Evolutionary conservation across 129 eudicot species (phyloP).

Genomic region (Cynara cardunculus): DNA sequence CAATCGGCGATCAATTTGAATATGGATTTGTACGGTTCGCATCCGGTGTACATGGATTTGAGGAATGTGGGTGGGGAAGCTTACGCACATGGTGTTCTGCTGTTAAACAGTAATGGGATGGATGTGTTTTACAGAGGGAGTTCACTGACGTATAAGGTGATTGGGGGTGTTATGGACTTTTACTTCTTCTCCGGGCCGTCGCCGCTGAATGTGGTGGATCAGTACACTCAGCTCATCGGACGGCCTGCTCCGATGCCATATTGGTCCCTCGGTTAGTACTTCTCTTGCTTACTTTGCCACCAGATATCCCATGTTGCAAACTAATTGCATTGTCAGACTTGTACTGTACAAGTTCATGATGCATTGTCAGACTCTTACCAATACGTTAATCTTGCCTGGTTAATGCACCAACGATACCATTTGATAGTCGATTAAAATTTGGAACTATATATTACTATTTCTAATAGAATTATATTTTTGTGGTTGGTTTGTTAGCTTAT

Average conservation of each 20-base stretch:
- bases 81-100: constrained; percentile 69
- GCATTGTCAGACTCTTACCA: neutral
- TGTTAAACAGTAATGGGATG: constrained; percentile 97
- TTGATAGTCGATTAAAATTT: too few species aligned
- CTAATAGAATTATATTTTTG: too few species aligned
- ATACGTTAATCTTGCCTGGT: neutral
- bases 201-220: constrained; percentile 83
- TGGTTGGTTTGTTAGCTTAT: neutral
- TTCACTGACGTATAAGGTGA: constrained; percentile 92
- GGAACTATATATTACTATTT: too few species aligned
- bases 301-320: constrained; percentile 22
- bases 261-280: constrained; percentile 84
- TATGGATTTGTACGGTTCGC: constrained; percentile 87
- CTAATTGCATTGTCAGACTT: neutral
- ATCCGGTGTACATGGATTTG: constrained; percentile 95
- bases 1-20: constrained; percentile 82
- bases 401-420: too few species aligned
- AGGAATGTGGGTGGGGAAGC: constrained; percentile 66
- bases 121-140: constrained; percentile 83
- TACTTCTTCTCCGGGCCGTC: constrained; percentile 91
- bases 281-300: neutral
- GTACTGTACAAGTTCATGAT: constrained; percentile 15
- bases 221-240: constrained; percentile 82
- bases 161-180: constrained; percentile 97
- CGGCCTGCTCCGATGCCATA: constrained; percentile 99